Evolutionary conservation across 805 yeast species (phyloP), one percentile per base, ranked within the genome.

Genomic region (Debaryomyces castellii): DNA sequence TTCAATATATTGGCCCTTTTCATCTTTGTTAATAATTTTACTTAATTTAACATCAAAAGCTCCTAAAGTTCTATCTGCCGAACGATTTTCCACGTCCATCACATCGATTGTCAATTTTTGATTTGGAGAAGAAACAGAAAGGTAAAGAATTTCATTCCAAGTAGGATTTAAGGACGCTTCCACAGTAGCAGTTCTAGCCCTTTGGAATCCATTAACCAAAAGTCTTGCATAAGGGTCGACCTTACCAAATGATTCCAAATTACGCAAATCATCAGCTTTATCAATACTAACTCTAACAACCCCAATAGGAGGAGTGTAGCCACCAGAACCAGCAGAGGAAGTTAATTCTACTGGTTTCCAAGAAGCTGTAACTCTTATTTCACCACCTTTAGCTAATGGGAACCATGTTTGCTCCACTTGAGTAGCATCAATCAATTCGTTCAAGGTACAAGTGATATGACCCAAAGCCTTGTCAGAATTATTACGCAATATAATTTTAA

Each of bases 221-320:
- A 92, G 72, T 58, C 96, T 82, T 6, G 83, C 81, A 60, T 92
- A 94, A 37, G 99, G 99, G 66, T 94, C 98, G 60, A 90, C 82
- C 57, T 83, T 88, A 49, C 98, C 98, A 48, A 94, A 76, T 45
- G 81, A 85, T 64, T 92, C 97, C 66, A 91, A 76, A 66, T 94
- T 92, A 48, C 86, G 79, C 58, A 94, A 77, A 49, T 82, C 85
- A 46, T 76, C 79, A 36, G 95, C 97, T 49, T 77, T 78, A 53
- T 78, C 80, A 49, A 94, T 65, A 48, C 78, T 73, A 23, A 94
- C 74, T 59, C 97, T 82, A 5, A 91, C 77, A 27, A 87, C 92
- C 62, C 99, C 99, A 61, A 92, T 85, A 41, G 99, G 99, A 47
- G 89, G 89, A n/a, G 89, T 81, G 69, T 90, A 92, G 42, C 92